These are phyloP conservation scores for Sphaerulina musiva DNA, from an alignment of 2,329 filamentous ascomycete genomes.

Conservation along the genomic window DNA sequence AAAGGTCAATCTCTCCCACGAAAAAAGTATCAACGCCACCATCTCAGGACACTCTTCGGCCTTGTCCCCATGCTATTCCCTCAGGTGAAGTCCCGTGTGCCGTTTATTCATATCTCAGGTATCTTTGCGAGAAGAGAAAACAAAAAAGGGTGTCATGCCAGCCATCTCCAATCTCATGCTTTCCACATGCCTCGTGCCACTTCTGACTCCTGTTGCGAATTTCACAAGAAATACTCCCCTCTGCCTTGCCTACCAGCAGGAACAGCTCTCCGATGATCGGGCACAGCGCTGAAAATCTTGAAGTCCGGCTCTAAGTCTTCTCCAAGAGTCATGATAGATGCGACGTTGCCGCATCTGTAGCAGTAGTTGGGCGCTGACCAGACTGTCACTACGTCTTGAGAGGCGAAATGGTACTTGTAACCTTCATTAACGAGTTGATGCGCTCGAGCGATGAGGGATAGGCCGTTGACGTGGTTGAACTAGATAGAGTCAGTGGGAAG, in stretches of 20 bases:
- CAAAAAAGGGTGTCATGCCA: neutral
- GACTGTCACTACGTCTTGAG: constrained; percentile 82
- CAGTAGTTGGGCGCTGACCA: constrained; percentile 51
- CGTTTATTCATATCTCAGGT: neutral
- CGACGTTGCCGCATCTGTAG: constrained; percentile 52
- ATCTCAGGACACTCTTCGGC: neutral
- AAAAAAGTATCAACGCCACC: neutral
- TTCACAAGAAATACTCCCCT: constrained; percentile 48
- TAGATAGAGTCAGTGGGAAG: constrained; percentile 48
- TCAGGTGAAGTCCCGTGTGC: constrained; percentile 9
- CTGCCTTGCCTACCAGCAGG: constrained; percentile 54
- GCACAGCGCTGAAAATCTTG: constrained; percentile 85
- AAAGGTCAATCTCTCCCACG: neutral
- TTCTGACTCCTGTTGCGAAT: neutral
- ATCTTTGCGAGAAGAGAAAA: constrained; percentile 4
- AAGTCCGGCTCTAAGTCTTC: constrained; percentile 84
- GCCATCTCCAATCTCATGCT: neutral
- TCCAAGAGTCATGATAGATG: constrained; percentile 80
- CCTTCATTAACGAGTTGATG: constrained; percentile 99
- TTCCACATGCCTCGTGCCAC: neutral
- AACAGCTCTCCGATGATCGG: constrained; percentile 73
- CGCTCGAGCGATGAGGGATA: constrained; percentile 84
- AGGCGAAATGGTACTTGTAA: constrained; percentile 98
- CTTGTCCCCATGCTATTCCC: neutral
- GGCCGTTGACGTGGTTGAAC: constrained; percentile 91